Evolutionary conservation across 2,329 filamentous ascomycete genomes (phyloP).

Genomic region (Drechslera avenae): DNA sequence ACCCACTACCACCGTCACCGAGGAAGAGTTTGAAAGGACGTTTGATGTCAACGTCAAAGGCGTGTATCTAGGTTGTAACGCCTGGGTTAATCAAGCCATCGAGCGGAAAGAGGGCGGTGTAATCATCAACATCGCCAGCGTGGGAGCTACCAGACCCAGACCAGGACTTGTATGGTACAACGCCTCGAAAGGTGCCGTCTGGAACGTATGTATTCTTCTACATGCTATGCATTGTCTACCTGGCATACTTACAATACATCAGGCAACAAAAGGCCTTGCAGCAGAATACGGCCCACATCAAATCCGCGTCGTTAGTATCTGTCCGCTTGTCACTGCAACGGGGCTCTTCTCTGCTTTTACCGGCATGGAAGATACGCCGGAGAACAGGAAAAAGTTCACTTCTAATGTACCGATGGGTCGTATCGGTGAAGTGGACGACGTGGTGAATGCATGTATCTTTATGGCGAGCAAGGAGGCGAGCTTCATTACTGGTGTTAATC

Average conservation of each 20-base stretch:
- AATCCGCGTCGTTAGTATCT: slow-evolving; percentile 75
- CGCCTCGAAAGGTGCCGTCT: slow-evolving; percentile 69
- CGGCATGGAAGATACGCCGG: slow-evolving; percentile 65
- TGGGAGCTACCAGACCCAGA: slow-evolving; percentile 65
- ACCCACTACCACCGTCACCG: slow-evolving; percentile 66
- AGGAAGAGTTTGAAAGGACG: slow-evolving; percentile 68
- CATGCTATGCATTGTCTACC: too few relatives aligned
- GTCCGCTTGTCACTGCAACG: slow-evolving; percentile 70
- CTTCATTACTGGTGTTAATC: slow-evolving; percentile 63
- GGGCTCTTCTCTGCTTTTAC: slow-evolving; percentile 65
- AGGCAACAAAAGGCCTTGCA: slow-evolving; percentile 68
- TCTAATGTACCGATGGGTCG: slow-evolving; percentile 63
- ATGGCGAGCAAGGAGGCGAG: slow-evolving; percentile 63
- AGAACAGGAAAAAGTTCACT: slow-evolving; percentile 59
- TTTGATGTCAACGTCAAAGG: slow-evolving; percentile 73
- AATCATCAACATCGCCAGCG: slow-evolving; percentile 70
- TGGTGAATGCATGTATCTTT: slow-evolving; percentile 62
- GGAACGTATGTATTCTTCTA: slow-evolving; percentile 52
- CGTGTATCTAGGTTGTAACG: slow-evolving; percentile 65
- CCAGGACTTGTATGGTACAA: slow-evolving; percentile 73
- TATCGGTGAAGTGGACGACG: slow-evolving; percentile 66
- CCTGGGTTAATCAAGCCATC: slow-evolving; percentile 66
- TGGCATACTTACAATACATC: slow-evolving; percentile 21
- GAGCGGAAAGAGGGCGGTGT: slow-evolving; percentile 61
- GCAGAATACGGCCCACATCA: slow-evolving; percentile 74